Evolutionary conservation across 1,139 yeast species (phyloP).

Genomic region (Taiozyma sp.): DNA sequence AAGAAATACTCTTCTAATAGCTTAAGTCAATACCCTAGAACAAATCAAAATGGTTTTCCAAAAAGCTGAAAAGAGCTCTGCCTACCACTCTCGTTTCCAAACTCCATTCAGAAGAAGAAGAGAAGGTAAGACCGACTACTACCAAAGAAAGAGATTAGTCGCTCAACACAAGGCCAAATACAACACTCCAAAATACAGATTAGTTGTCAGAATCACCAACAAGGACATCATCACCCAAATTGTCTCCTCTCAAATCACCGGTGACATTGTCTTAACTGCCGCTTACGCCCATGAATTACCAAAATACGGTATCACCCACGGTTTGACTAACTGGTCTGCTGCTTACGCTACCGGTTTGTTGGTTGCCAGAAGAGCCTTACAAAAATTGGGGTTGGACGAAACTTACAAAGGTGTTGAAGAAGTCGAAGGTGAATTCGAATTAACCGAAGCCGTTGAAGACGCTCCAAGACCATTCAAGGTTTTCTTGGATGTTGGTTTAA

Average conservation of each 20-base stretch:
- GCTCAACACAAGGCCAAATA: conserved; percentile 99
- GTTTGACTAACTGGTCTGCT: conserved; percentile 99
- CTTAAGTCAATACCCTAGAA: not conserved
- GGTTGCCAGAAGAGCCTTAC: conserved; percentile 98
- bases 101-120: conserved; percentile 99
- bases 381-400: conserved; percentile 97
- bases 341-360: conserved; percentile 99
- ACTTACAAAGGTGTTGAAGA: conserved; percentile 99
- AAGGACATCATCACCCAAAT: conserved; percentile 98
- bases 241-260: conserved; percentile 93
- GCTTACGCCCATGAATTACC: conserved; percentile 99
- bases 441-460: conserved; percentile 99
- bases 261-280: conserved; percentile 94
- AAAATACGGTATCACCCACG: conserved; percentile 95
- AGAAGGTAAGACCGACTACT: conserved; percentile 99
- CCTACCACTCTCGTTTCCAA: conserved; percentile 99
- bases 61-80: conserved; percentile 67
- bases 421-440: conserved; percentile 98
- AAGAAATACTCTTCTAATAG: not conserved
- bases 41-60: conserved; percentile 65
- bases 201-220: conserved; percentile 99
- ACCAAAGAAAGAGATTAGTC: conserved; percentile 99
- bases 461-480: conserved; percentile 99
- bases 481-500: conserved; percentile 98
- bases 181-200: conserved; percentile 99